These are phyloP conservation scores for Euclidium syriacum DNA, from an alignment of 345 rosid species.

Conservation along the genomic window DNA sequence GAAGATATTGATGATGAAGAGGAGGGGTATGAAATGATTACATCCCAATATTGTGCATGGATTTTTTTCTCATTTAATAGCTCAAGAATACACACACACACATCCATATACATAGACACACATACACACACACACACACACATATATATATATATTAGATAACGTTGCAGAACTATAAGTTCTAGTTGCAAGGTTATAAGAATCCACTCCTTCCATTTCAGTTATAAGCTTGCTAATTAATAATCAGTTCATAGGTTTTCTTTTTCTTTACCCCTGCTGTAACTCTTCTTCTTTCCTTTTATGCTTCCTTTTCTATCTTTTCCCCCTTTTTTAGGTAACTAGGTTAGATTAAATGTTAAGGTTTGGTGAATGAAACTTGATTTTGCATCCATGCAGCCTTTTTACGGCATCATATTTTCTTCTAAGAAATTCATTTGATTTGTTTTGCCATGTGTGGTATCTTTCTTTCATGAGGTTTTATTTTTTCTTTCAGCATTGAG, in stretches of 20 bases:
- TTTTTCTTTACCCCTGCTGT: not conserved
- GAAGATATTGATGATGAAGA: conserved; percentile 59
- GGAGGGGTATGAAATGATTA: conserved; percentile 43
- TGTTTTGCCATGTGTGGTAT: not conserved
- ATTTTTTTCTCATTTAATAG: not conserved
- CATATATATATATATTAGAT: not conserved
- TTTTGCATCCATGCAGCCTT: not conserved
- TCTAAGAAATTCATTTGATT: not conserved
- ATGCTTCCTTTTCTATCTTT: not conserved
- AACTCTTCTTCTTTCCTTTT: not conserved
- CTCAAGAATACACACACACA: not conserved
- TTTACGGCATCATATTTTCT: not conserved
- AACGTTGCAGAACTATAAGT: not conserved
- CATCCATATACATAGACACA: not conserved
- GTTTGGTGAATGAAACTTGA: not conserved
- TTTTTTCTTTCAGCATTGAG: conserved; percentile 49
- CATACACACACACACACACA: not conserved
- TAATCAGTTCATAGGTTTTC: not conserved
- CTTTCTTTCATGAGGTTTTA: not conserved
- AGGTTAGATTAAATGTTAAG: not conserved
- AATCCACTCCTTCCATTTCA: not conserved
- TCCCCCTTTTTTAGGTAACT: not conserved
- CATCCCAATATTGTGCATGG: not conserved
- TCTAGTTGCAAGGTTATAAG: not conserved
- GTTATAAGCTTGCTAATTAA: not conserved